Evolutionary conservation across 2,329 filamentous ascomycete genomes (phyloP), one percentile per base, ranked within the genome.

Genomic region (Verruconis gallopava): DNA sequence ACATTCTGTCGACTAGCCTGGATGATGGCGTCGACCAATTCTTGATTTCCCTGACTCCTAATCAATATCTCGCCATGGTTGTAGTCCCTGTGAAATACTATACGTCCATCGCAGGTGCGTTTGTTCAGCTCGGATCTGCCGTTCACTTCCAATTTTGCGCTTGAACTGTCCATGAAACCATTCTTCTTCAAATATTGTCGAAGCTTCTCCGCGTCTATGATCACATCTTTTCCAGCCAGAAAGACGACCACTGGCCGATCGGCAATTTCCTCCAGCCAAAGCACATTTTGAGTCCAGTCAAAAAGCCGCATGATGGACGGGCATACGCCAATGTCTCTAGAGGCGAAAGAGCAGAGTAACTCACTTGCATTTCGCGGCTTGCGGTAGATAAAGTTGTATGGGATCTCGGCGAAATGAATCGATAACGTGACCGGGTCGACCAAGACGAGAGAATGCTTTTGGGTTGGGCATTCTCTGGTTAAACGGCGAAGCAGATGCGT

Each of bases 301-400:
- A 85, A 83, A 50, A 77, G 69, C 3, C 79, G 63, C 0, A 70
- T 72, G 1, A 85, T 62, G 6, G 73, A 75, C 43, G 79, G 69
- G 5, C 79, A 71, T 2, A 81, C 75, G 2, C 76, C 76, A 18
- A 76, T 72, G 49, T 85, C 80, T 41, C 69, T 77, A 36, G 70
- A 74, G 4, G 75, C 80, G 53, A 82, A 82, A 50, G 80, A 85
- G 66, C 74, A 79, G 11, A 85, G 61, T 53, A 79, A 77, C 56
- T 85, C 77, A 47, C 80, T 81, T n/a, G 80, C 77, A 2, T 43
- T 72, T 61, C 46, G 44, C 0, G 53, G 55, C 12, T 46, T 28
- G 4, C 52, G 49, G 6, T 68, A 62, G 9, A 72, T 77, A 54
- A 85, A 84, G 58, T 84, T 85, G 64, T 76, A 82, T 9, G 78